Evolutionary conservation across 371 early-diverging fungal genomes (phyloP).

Genomic region (Rhizomucor pusillus): DNA sequence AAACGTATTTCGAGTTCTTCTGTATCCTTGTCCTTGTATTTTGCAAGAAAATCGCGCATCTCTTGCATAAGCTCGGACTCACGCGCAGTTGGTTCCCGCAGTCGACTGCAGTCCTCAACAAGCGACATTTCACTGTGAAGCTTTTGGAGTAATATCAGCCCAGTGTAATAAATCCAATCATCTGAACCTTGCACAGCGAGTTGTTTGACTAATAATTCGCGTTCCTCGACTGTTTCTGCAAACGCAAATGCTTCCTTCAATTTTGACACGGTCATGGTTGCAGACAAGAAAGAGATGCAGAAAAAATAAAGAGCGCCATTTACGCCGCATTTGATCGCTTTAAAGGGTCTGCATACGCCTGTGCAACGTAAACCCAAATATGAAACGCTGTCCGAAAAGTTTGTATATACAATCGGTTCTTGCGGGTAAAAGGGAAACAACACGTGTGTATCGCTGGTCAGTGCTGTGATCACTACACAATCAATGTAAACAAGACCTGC

Average conservation of each 20-base stretch:
- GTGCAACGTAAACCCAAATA: not conserved
- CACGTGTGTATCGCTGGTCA: no score
- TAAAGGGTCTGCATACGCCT: not conserved
- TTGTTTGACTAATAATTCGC: constrained; percentile 13
- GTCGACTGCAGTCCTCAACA: not conserved
- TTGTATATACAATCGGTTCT: no score
- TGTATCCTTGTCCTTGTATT: constrained; percentile 1
- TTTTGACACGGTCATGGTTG: constrained; percentile 5
- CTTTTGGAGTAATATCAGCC: constrained; percentile 35
- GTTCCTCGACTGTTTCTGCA: constrained; percentile 10
- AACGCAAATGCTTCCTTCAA: constrained; percentile 21
- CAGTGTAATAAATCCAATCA: constrained; percentile 36
- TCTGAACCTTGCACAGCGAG: constrained; percentile 20
- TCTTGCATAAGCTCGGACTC: constrained; percentile 20
- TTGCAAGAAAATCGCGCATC: constrained; percentile 12
- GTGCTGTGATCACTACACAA: no score
- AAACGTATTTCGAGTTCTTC: constrained; percentile 26
- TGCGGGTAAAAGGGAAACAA: no score
- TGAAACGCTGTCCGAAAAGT: no score
- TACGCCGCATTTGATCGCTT: not conserved
- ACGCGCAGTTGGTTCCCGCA: constrained; percentile 8
- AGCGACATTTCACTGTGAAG: constrained; percentile 14
- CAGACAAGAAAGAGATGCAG: constrained; percentile 5
- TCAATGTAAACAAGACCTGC: no score
- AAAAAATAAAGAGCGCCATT: constrained; percentile 1